Conservation (phyloP, 768 basidiomycete genomes). For the Tricholoma saponaceum region DNA sequence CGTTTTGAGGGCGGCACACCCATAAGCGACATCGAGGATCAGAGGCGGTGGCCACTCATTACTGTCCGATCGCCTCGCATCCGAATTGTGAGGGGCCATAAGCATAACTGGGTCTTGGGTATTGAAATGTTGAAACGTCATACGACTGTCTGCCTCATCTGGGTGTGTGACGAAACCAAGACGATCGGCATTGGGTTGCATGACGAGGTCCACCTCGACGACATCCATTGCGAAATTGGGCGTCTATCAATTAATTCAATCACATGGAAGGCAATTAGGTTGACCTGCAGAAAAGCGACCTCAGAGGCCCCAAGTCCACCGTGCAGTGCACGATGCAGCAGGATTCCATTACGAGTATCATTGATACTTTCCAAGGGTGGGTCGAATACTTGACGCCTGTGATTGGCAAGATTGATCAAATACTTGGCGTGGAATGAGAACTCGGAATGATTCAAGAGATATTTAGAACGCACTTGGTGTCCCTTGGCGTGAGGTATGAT, state of each 20-base stretch:
- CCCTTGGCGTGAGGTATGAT: conserved; percentile 1
- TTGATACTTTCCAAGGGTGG: conserved; percentile 17
- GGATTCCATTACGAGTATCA: conserved; percentile 16
- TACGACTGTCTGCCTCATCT: background rate
- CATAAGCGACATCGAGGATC: conserved; percentile 15
- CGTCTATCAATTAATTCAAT: conserved; percentile 13
- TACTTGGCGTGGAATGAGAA: conserved; percentile 7
- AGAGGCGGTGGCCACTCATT: conserved; percentile 12
- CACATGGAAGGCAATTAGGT: conserved; percentile 7
- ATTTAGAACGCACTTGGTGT: conserved; percentile 1
- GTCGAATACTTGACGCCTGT: conserved; percentile 14
- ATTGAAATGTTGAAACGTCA: conserved; percentile 7
- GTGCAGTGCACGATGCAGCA: conserved; percentile 4
- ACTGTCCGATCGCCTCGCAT: conserved; percentile 9
- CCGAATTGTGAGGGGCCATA: conserved; percentile 14
- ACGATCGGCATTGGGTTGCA: conserved; percentile 7
- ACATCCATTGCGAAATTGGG: conserved; percentile 16
- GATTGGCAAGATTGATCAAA: conserved; percentile 12
- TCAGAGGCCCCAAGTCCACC: conserved; percentile 11
- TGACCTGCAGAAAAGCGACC: conserved; percentile 19
- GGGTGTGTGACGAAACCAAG: conserved; percentile 4
- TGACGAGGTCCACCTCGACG: conserved; percentile 14
- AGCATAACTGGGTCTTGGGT: background rate
- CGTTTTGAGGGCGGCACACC: conserved; percentile 16
- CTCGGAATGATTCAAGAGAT: background rate